Conservation (phyloP, 306 rosid genomes). For the Cercis canadensis region DNA sequence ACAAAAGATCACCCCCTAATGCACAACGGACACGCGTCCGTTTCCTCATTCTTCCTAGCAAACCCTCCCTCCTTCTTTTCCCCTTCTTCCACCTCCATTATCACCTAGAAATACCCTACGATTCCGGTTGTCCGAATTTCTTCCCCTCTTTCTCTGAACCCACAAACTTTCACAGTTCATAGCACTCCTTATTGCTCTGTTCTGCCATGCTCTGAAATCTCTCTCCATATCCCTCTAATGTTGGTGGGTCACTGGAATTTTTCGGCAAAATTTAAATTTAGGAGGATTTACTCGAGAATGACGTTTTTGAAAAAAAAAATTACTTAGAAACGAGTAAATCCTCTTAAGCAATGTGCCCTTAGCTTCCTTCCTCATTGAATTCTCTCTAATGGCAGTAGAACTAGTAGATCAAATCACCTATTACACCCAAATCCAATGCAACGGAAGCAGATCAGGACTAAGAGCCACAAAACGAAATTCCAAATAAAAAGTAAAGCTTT, state of each 20-base stretch:
- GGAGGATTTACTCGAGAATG: too few species aligned
- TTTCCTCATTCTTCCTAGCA: not conserved
- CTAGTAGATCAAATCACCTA: too few species aligned
- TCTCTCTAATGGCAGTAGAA: too few species aligned
- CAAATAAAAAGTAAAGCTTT: too few species aligned
- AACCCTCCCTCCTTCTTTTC: too few species aligned
- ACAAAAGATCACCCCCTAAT: slow-evolving; percentile 2
- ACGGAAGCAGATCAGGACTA: too few species aligned
- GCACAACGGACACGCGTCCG: slow-evolving; percentile 40
- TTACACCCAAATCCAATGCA: too few species aligned
- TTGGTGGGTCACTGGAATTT: slow-evolving; percentile 28
- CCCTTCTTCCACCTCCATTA: not conserved
- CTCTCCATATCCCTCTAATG: not conserved
- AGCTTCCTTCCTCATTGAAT: too few species aligned
- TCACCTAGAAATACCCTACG: not conserved
- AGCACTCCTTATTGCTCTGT: not conserved
- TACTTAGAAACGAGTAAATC: slow-evolving; percentile 51
- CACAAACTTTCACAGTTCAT: too few species aligned
- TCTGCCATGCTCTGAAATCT: not conserved
- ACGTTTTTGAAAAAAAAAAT: too few species aligned
- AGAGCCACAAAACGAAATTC: too few species aligned
- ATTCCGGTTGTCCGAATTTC: slow-evolving; percentile 35
- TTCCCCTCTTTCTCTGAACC: not conserved
- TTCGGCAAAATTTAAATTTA: slow-evolving; percentile 33
- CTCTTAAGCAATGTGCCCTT: too few species aligned